Conservation (phyloP, 805 yeast genomes). For the Helenozyma baotianmanensis region DNA sequence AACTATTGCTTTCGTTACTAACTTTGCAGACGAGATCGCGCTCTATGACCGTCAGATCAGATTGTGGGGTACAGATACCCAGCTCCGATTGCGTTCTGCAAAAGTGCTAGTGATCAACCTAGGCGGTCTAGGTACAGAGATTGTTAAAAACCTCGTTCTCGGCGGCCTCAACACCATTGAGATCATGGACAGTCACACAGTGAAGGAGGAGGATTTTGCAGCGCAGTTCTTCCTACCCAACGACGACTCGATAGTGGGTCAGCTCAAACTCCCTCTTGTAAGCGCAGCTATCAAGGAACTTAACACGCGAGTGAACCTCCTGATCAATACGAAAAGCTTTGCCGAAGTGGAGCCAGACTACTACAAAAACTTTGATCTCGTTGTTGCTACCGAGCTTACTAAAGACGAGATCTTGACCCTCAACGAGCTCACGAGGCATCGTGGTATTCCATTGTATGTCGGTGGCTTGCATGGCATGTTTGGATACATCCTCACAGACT, state of each 20-base stretch:
- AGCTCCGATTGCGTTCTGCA: conserved; percentile 67
- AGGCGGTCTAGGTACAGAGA: conserved; percentile 77
- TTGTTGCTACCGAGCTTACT: conserved; percentile 68
- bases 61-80: conserved; percentile 95
- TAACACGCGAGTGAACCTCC: conserved; percentile 71
- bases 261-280: conserved; percentile 51
- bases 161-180: conserved; percentile 83
- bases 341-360: conserved; percentile 26
- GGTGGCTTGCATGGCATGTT: conserved; percentile 73
- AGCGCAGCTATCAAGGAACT: conserved; percentile 58
- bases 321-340: conserved; percentile 30
- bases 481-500: conserved; percentile 78
- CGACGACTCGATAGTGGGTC: conserved; percentile 52
- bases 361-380: conserved; percentile 56
- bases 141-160: conserved; percentile 76
- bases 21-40: conserved; percentile 68
- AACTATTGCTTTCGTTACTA: not conserved
- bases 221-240: conserved; percentile 68
- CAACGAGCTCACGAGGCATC: conserved; percentile 52
- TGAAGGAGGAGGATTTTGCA: conserved; percentile 60
- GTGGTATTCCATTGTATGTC: conserved; percentile 61
- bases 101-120: conserved; percentile 65
- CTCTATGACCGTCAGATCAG: conserved; percentile 92
- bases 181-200: conserved; percentile 55
- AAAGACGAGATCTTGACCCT: conserved; percentile 40